Evolutionary conservation across 139 green algal genomes (phyloP).

Genomic region (Penium margaritaceum): DNA sequence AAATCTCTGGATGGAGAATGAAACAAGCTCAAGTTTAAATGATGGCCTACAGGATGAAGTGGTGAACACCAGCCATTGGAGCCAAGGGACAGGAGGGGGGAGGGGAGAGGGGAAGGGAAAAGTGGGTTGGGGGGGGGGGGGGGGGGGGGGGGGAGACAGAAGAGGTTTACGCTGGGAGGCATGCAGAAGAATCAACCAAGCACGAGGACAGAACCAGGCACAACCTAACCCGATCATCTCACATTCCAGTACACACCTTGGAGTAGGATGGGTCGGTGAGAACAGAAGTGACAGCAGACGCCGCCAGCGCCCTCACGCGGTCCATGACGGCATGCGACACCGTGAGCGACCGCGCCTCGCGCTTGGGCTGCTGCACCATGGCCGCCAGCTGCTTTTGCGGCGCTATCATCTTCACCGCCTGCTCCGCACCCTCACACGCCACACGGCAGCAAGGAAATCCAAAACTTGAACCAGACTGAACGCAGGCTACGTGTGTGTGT

Average conservation of each 20-base stretch:
- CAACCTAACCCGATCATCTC: no score
- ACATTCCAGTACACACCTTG: slow-evolving; percentile 17
- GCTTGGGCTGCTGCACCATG: slow-evolving; percentile 27
- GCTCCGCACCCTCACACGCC: no score
- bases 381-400: slow-evolving; percentile 31
- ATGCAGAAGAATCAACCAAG: no score
- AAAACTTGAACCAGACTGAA: slow-evolving; percentile 6
- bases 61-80: neutral
- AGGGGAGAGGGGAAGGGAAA: neutral
- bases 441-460: neutral
- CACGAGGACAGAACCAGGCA: no score
- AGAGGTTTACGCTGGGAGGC: neutral
- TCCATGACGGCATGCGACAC: slow-evolving; percentile 8
- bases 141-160: neutral
- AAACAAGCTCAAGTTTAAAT: no score
- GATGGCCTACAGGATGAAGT: no score
- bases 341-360: slow-evolving; percentile 1
- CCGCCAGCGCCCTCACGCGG: slow-evolving; percentile 14
- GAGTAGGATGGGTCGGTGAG: slow-evolving; percentile 27
- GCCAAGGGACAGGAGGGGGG: neutral
- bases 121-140: neutral
- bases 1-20: no score
- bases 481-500: neutral
- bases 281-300: neutral
- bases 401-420: slow-evolving; percentile 36